phyloP scores from a whole-genome alignment of 2,329 filamentous ascomycete genomes.

The Chaetothyriales sp. region DNA sequence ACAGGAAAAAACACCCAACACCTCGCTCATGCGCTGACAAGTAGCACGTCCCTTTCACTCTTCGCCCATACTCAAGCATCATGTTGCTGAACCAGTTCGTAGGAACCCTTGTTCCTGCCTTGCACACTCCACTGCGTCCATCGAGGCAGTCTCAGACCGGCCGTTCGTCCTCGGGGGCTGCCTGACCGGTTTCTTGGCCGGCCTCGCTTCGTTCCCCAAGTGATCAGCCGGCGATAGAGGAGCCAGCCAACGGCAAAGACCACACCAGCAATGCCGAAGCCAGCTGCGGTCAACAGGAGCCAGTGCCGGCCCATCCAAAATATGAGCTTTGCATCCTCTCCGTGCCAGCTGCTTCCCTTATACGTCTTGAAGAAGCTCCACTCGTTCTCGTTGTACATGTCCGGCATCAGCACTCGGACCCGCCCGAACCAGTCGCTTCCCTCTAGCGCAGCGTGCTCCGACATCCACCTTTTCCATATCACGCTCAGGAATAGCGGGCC shows the following conservation, averaged over 20 bases:
- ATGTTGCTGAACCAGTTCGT: conserved; percentile 12
- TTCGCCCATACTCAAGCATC: conserved; percentile 10
- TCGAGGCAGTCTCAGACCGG: conserved; percentile 5
- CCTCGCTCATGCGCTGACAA: neutral
- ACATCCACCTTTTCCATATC: conserved; percentile 59
- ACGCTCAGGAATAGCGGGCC: conserved; percentile 63
- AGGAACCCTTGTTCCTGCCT: conserved; percentile 4
- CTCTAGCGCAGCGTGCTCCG: conserved; percentile 29
- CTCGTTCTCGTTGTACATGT: conserved; percentile 54
- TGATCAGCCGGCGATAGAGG: conserved; percentile 33
- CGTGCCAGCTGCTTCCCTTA: conserved; percentile 51
- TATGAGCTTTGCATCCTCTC: conserved; percentile 46
- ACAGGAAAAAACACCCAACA: neutral
- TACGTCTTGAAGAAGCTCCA: conserved; percentile 62
- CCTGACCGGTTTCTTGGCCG: conserved; percentile 5
- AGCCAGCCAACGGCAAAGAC: conserved; percentile 35
- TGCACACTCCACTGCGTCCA: conserved; percentile 9
- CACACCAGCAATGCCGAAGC: conserved; percentile 34
- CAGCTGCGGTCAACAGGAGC: conserved; percentile 38
- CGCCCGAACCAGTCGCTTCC: conserved; percentile 29
- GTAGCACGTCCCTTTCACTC: neutral
- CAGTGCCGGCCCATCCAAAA: conserved; percentile 49
- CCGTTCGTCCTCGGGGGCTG: conserved; percentile 4
- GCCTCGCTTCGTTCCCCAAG: conserved; percentile 17
- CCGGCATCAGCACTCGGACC: conserved; percentile 52